Evolutionary conservation across 1,139 yeast species (phyloP), one percentile per base, ranked within the genome.

Genomic region (Geotrichum restrictum): DNA sequence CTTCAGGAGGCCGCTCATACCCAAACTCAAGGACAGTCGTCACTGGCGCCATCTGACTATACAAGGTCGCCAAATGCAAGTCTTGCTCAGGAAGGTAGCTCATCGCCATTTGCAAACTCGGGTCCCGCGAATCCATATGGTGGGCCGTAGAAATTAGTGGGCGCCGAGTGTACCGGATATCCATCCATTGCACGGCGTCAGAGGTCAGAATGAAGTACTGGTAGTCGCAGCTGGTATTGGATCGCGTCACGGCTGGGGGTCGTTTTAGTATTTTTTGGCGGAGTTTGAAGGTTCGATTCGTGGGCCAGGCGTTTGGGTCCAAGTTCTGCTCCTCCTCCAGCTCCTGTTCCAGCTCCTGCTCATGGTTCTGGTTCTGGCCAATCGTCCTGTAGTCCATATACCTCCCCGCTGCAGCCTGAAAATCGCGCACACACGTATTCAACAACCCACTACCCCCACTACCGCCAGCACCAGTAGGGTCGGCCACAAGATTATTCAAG

Each of bases 141-240:
- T 88, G 95, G 55, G 82, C 83, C 88, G 91, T 84, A 0, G 89
- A 78, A 2, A 87, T 61, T 7, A 80, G 56, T 54, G 85, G 72
- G 38, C 67, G 67, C 2, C 52, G 52, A 1, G 62, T 57, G 21
- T 45, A 53, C 18, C 67, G 56, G 2, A 53, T 47, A 45, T 65
- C 68, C 34, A 61, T 43, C 69, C 69, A 66, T 14, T 49, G 42
- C 14, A 68, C 38, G 13, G 58, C 56, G 8, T 56, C 58, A 5
- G 63, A 56, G 1, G 67, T 62, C 42, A 69, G 57, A 1, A 63
- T 57, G 48, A 64, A 60, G 11, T 59, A 46, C 40, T 64, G 62
- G 43, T 56, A 38, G 13, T 48, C 51, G 10, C 21, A 18, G 49
- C 55, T 31, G 42, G 44, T n/a, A 57, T 55, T 14, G 57, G n/a